Percentiles rank a stretch among this genome's conserved stretches.
Conservation (phyloP, 306 rosid species). For the Alnus rubra region DNA sequence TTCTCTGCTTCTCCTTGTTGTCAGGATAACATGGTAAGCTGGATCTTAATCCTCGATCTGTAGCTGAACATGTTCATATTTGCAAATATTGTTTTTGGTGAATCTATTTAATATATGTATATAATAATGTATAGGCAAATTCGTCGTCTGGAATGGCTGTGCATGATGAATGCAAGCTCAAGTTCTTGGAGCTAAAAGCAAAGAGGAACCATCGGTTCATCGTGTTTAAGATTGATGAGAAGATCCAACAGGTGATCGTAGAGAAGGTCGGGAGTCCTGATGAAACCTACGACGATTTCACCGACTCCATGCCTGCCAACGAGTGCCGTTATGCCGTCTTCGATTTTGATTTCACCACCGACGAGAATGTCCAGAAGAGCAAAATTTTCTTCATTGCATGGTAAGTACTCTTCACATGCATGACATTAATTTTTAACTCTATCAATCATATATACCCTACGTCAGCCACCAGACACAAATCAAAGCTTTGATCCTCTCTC, state of each 20-base stretch:
- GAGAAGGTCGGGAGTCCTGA: conserved; percentile 33
- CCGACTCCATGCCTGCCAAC: conserved; percentile 23
- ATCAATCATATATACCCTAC: no score
- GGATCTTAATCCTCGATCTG: no score
- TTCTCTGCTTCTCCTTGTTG: no score
- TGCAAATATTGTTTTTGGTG: no score
- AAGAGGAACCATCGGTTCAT: conserved; percentile 35
- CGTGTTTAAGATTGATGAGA: conserved; percentile 35
- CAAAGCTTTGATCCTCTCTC: no score
- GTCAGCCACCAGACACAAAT: no score
- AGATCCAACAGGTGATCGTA: conserved; percentile 35
- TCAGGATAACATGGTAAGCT: no score
- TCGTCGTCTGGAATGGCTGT: conserved; percentile 30
- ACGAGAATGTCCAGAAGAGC: conserved; percentile 35
- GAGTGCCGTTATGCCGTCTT: conserved; percentile 37
- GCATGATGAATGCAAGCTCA: conserved; percentile 36
- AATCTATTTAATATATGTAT: no score
- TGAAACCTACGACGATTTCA: conserved; percentile 25
- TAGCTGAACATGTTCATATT: no score
- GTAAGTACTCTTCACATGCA: no score
- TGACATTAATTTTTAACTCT: no score
- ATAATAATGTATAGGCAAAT: no score
- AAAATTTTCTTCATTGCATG: conserved; percentile 37
- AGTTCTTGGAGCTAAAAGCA: conserved; percentile 31
- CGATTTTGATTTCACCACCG: conserved; percentile 29